These are phyloP conservation scores for Medakamo hakoo DNA, from an alignment of 139 green algal species.

Conservation along the genomic window DNA sequence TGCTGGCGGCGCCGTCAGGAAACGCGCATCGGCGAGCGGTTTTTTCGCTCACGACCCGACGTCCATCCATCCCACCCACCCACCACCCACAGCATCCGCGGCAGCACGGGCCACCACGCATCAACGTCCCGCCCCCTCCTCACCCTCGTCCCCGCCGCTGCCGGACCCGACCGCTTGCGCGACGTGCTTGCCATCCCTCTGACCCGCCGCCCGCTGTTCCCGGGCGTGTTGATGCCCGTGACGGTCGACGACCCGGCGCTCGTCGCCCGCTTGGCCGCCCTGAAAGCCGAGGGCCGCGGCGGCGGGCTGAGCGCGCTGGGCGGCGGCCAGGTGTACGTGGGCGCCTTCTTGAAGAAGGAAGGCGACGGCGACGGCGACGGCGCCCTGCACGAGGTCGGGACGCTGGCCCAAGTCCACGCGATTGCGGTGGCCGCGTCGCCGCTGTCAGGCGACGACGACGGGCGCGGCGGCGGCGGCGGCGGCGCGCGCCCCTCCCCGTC, in stretches of 20 bases:
- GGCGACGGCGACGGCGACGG: background rate
- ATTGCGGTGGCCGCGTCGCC: no score
- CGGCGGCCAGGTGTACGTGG: slow-evolving; percentile 79
- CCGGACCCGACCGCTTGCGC: background rate
- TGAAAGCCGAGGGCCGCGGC: slow-evolving; percentile 7
- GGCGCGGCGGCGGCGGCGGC: no score
- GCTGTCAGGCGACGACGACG: no score
- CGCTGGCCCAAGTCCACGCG: slow-evolving; percentile 52
- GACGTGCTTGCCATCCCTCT: slow-evolving; percentile 61
- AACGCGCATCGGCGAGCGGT: no score
- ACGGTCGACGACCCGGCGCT: slow-evolving; percentile 56
- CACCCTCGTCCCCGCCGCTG: background rate
- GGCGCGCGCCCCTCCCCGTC: background rate
- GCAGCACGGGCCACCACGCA: background rate
- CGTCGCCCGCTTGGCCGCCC: slow-evolving; percentile 63
- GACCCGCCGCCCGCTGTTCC: slow-evolving; percentile 58
- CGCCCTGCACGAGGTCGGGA: slow-evolving; percentile 61
- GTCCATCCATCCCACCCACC: no score
- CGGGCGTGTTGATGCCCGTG: slow-evolving; percentile 70
- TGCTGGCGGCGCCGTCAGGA: no score
- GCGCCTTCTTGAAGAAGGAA: slow-evolving; percentile 56
- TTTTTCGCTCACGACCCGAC: no score
- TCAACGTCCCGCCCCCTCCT: background rate
- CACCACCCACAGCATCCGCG: background rate
- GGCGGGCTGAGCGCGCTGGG: no score